Conservation (phyloP, 768 basidiomycete species). For the Phylloporus rhodoxanthus region DNA sequence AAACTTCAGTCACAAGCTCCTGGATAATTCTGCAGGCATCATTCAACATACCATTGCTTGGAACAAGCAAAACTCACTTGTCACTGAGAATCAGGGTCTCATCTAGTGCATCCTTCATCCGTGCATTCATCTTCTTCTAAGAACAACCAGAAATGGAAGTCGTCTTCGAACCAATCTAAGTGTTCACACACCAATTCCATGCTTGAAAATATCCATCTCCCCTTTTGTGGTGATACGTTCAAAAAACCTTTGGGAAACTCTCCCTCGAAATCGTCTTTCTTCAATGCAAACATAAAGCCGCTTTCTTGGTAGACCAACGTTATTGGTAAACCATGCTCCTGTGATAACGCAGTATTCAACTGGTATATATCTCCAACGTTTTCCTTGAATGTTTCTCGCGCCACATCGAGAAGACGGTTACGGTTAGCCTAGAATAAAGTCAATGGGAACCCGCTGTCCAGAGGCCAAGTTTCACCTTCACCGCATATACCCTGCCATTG, state of each 20-base stretch:
- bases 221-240: conserved; percentile 60
- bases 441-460: neutral
- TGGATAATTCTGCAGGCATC: conserved; percentile 59
- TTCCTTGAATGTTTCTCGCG: conserved; percentile 91
- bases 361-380: conserved; percentile 84
- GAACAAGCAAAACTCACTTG: conserved; percentile 38
- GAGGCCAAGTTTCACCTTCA: conserved; percentile 43
- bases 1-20: conserved; percentile 64
- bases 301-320: conserved; percentile 64
- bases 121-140: conserved; percentile 81
- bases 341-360: conserved; percentile 51
- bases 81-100: conserved; percentile 85
- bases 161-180: neutral
- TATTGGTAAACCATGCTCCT: conserved; percentile 60
- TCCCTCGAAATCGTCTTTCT: conserved; percentile 48
- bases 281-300: conserved; percentile 69
- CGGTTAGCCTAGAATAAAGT: conserved; percentile 51
- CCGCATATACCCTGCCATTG: conserved; percentile 84
- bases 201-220: conserved; percentile 69
- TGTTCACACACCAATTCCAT: conserved; percentile 63
- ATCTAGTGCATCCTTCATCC: conserved; percentile 88
- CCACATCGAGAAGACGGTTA: conserved; percentile 86
- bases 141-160: neutral
- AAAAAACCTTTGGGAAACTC: conserved; percentile 66
- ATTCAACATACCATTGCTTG: neutral